A percentile compares a stretch with the other conserved stretches of the same genome.
phyloP scores from a whole-genome alignment of 176 grass and related monocot species.

The Phyllostachys edulis region DNA sequence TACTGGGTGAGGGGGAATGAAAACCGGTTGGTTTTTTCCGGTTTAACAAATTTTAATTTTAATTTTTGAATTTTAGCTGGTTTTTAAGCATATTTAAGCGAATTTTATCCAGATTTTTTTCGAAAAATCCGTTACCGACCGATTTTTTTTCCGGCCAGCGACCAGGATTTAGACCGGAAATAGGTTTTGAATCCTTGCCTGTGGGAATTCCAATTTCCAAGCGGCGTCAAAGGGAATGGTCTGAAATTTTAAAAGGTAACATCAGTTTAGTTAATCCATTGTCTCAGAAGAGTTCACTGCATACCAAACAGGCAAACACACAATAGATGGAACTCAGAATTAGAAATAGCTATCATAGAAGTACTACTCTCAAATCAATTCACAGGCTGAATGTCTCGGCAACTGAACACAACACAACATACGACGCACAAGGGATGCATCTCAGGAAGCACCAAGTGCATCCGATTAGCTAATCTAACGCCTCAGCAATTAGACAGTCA shows the following conservation, averaged over 20 bases:
- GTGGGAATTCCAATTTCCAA: not conserved
- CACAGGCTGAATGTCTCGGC: not conserved
- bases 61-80: no score
- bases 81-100: no score
- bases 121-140: no score
- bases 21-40: no score
- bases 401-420: not conserved
- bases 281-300: not conserved
- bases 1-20: no score
- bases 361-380: not conserved
- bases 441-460: not conserved
- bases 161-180: no score
- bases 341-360: not conserved
- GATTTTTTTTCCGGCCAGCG: no score
- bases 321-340: not conserved
- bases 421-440: conserved; percentile 42
- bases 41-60: no score
- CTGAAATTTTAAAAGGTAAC: no score
- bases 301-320: not conserved
- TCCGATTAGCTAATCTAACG: not conserved
- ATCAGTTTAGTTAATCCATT: not conserved
- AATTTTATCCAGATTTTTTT: no score
- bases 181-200: no score
- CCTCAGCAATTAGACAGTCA: not conserved
- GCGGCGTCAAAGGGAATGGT: not conserved